A percentile compares a stretch with the other conserved stretches of the same genome.
phyloP scores from a whole-genome alignment of 2,329 filamentous ascomycete genomes.

The Didymella glomerata region DNA sequence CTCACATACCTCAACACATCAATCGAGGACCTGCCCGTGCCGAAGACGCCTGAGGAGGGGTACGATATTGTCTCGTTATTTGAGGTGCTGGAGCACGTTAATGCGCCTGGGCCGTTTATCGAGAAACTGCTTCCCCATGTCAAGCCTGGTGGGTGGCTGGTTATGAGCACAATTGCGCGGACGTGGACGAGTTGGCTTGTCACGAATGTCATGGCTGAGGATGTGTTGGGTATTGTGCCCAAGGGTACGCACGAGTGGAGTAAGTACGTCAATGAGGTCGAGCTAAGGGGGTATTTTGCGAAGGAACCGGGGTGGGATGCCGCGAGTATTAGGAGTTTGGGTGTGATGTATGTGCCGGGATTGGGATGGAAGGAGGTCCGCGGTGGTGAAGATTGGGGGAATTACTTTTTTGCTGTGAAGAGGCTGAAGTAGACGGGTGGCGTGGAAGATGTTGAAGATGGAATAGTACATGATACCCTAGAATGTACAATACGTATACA shows the following conservation, averaged over 20 bases:
- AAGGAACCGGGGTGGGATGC: slow-evolving; percentile 54
- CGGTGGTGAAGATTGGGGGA: slow-evolving; percentile 85
- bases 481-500: slow-evolving; percentile 32
- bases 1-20: slow-evolving; percentile 78
- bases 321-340: slow-evolving; percentile 69
- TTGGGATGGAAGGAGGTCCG: slow-evolving; percentile 86
- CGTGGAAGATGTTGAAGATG: slow-evolving; percentile 3
- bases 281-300: slow-evolving; percentile 66
- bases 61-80: slow-evolving; percentile 89
- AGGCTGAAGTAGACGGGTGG: slow-evolving; percentile 1
- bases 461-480: slow-evolving; percentile 36
- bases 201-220: slow-evolving; percentile 91
- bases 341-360: slow-evolving; percentile 89
- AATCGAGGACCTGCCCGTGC: slow-evolving; percentile 71
- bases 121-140: slow-evolving; percentile 76
- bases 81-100: slow-evolving; percentile 94
- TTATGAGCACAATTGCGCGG: slow-evolving; percentile 90
- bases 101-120: slow-evolving; percentile 77
- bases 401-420: slow-evolving; percentile 93
- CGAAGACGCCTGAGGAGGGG: slow-evolving; percentile 47
- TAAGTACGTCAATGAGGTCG: slow-evolving; percentile 90
- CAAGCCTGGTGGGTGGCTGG: slow-evolving; percentile 89
- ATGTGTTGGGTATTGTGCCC: slow-evolving; percentile 85
- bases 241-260: slow-evolving; percentile 94
- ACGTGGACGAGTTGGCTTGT: slow-evolving; percentile 90